These are phyloP conservation scores for Eremomyces bilateralis DNA, from an alignment of 495 filamentous ascomycete genomes.

Conservation along the genomic window DNA sequence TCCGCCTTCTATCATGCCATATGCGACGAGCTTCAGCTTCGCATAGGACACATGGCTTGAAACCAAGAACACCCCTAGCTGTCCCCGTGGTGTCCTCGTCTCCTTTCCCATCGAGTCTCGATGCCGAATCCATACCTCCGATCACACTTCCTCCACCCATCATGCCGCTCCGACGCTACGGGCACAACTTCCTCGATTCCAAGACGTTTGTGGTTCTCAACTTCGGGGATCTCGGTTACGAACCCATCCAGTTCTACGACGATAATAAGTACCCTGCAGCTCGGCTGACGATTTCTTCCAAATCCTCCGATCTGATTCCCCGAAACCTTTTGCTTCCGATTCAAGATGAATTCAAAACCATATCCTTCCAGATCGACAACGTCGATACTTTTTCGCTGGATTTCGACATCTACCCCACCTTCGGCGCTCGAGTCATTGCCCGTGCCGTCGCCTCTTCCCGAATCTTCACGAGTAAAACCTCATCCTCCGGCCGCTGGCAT, in stretches of 20 bases:
- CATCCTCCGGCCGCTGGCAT: conserved; percentile 60
- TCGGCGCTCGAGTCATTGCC: conserved; percentile 90
- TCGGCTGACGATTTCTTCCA: conserved; percentile 86
- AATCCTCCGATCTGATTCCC: conserved; percentile 85
- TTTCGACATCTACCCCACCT: conserved; percentile 94
- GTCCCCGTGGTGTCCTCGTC: conserved; percentile 17
- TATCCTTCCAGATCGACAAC: conserved; percentile 91
- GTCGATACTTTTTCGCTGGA: conserved; percentile 83
- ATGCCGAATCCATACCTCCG: conserved; percentile 70
- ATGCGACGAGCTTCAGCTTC: no score
- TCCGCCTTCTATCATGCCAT: conserved; percentile 43
- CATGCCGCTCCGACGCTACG: conserved; percentile 81
- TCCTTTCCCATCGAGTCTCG: conserved; percentile 43
- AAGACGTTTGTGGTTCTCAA: conserved; percentile 84
- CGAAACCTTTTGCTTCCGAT: conserved; percentile 87
- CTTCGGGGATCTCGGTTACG: conserved; percentile 48
- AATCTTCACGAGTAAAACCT: conserved; percentile 50
- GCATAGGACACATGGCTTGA: not conserved
- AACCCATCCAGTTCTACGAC: conserved; percentile 77
- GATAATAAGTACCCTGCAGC: conserved; percentile 89
- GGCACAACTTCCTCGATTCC: conserved; percentile 93
- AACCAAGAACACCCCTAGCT: not conserved
- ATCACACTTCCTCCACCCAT: conserved; percentile 90
- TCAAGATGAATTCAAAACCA: conserved; percentile 75
- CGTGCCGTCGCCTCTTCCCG: conserved; percentile 78